These are phyloP conservation scores for Cladophialophora yegresii DNA, from an alignment of 2,329 filamentous ascomycete genomes.

Conservation along the genomic window DNA sequence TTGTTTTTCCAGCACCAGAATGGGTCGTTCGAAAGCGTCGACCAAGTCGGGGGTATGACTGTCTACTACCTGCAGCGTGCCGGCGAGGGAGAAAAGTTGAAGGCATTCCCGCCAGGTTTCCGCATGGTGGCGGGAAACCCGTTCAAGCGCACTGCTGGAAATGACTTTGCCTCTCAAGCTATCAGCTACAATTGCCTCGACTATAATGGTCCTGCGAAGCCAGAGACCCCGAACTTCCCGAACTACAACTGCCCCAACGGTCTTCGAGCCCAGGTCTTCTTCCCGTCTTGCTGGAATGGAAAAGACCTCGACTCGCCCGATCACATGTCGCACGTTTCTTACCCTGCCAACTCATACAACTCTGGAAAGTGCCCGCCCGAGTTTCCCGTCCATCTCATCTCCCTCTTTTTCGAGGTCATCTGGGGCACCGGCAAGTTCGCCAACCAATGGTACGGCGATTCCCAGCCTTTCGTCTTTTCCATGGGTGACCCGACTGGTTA, in stretches of 20 bases:
- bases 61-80: slow-evolving; percentile 59
- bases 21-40: slow-evolving; percentile 65
- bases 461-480: slow-evolving; percentile 48
- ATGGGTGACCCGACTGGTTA: slow-evolving; percentile 55
- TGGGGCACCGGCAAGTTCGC: slow-evolving; percentile 57
- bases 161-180: slow-evolving; percentile 56
- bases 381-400: slow-evolving; percentile 59
- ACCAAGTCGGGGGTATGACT: slow-evolving; percentile 57
- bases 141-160: slow-evolving; percentile 59
- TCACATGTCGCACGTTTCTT: slow-evolving; percentile 44
- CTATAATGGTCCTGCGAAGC: slow-evolving; percentile 45
- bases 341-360: slow-evolving; percentile 42
- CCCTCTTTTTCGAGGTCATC: slow-evolving; percentile 62
- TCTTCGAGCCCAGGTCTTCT: slow-evolving; percentile 43
- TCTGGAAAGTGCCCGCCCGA: slow-evolving; percentile 41
- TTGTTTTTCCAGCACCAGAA: slow-evolving; percentile 68
- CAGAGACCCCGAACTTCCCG: slow-evolving; percentile 65
- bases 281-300: slow-evolving; percentile 46
- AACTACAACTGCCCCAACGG: slow-evolving; percentile 66
- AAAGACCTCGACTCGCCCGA: slow-evolving; percentile 40
- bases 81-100: slow-evolving; percentile 64
- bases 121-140: slow-evolving; percentile 70
- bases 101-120: slow-evolving; percentile 69
- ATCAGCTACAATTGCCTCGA: slow-evolving; percentile 58
- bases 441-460: slow-evolving; percentile 49